Conservation (phyloP, 2,329 filamentous ascomycete genomes). For the Paecilomyces variotii region DNA sequence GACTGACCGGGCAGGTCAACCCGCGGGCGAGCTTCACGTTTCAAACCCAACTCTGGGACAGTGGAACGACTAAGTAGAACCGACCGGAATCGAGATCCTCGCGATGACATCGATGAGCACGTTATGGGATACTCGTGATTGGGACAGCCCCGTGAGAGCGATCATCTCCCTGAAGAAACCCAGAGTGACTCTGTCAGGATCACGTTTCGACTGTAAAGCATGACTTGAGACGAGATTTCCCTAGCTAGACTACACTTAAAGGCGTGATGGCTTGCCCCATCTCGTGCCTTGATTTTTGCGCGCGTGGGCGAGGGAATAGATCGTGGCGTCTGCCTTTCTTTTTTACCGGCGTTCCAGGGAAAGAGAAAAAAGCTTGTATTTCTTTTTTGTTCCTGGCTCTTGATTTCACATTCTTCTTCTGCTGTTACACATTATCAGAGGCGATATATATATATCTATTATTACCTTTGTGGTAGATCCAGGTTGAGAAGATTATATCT, state of each 20-base stretch:
- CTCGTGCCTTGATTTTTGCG: neutral
- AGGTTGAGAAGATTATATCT: no score
- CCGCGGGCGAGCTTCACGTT: neutral
- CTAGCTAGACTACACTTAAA: neutral
- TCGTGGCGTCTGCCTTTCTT: neutral
- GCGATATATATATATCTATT: neutral
- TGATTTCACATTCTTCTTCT: neutral
- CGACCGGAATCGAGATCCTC: neutral
- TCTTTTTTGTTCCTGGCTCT: neutral
- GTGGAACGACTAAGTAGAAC: neutral
- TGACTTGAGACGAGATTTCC: neutral
- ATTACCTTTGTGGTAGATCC: no score
- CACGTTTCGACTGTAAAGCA: neutral
- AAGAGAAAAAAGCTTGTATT: neutral
- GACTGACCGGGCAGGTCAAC: neutral
- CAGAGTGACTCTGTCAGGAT: neutral
- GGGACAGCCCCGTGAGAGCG: neutral
- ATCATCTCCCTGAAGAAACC: neutral
- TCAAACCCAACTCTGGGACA: neutral
- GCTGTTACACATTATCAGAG: neutral
- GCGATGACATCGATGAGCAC: neutral
- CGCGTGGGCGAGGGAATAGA: neutral
- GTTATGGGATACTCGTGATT: neutral
- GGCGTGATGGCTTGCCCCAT: neutral
- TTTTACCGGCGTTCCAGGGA: neutral